phyloP scores from a whole-genome alignment of 2,329 filamentous ascomycete genomes.

The Colletotrichum euphorbiae region DNA sequence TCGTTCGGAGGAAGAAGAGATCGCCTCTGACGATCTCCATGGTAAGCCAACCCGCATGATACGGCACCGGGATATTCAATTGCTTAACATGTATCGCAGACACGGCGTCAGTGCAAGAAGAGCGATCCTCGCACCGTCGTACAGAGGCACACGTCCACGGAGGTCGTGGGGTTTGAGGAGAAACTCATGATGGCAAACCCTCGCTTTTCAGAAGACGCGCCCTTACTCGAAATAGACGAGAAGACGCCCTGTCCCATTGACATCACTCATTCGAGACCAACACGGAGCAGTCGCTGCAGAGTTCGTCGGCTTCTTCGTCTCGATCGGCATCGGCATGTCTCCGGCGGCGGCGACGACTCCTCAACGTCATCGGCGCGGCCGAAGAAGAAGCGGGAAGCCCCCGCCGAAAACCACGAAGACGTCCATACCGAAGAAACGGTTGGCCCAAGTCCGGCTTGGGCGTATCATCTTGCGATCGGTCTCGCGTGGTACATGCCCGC shows the following conservation, averaged over 20 bases:
- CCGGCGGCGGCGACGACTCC: neutral
- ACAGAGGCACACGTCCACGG: neutral
- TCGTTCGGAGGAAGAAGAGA: neutral
- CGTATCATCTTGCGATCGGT: neutral
- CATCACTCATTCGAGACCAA: neutral
- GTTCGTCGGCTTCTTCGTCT: slow-evolving; percentile 3
- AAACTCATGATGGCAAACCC: neutral
- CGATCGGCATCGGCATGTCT: neutral
- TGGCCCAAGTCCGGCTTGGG: neutral
- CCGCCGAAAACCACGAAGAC: neutral
- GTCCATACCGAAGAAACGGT: neutral
- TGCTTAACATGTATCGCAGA: neutral
- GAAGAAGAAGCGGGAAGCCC: neutral
- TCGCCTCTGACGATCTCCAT: neutral
- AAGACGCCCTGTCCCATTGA: neutral
- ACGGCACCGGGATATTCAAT: neutral
- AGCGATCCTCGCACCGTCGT: no score
- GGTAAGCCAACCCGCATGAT: neutral
- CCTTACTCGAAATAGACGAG: neutral
- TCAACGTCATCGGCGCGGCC: neutral
- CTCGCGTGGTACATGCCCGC: slow-evolving; percentile 17
- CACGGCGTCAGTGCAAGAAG: neutral
- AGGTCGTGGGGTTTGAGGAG: neutral
- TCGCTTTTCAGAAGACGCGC: neutral
- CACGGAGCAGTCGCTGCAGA: neutral